Percentiles rank a stretch among this genome's conserved stretches.
phyloP scores from a whole-genome alignment of 805 yeast species.

The Myxozyma geophila region DNA sequence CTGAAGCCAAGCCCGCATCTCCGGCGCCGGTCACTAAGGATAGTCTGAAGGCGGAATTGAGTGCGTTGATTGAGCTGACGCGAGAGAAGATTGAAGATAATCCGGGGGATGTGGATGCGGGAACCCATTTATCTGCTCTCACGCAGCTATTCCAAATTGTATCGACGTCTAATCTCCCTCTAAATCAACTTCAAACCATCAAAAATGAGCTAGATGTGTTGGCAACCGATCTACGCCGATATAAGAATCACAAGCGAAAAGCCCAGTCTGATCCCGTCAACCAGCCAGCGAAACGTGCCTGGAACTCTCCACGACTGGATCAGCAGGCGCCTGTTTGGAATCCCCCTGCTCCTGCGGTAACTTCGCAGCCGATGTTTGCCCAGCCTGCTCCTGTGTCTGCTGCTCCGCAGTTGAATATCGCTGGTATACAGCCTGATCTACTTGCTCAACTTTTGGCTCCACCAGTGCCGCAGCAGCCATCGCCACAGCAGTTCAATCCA shows the following conservation, averaged over 20 bases:
- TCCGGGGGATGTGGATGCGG: constrained; percentile 37
- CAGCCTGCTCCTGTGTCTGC: not conserved
- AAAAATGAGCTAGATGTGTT: constrained; percentile 27
- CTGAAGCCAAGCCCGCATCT: constrained; percentile 3
- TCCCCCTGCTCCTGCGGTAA: constrained; percentile 19
- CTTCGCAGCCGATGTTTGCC: constrained; percentile 1
- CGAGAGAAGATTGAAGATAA: constrained; percentile 15
- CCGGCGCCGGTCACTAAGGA: constrained; percentile 16
- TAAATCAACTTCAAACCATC: constrained; percentile 28
- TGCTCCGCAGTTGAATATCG: not conserved
- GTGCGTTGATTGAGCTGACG: constrained; percentile 20
- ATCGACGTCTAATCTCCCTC: constrained; percentile 31
- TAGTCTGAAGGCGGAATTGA: constrained; percentile 22
- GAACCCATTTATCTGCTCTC: constrained; percentile 38
- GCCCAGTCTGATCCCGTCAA: constrained; percentile 10
- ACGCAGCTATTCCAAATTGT: constrained; percentile 33
- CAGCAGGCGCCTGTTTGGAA: constrained; percentile 8
- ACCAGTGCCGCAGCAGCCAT: constrained; percentile 10
- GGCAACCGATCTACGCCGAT: constrained; percentile 15
- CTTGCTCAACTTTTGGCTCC: constrained; percentile 21
- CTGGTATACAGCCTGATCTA: constrained; percentile 20
- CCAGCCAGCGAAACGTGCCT: constrained; percentile 28
- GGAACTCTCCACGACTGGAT: constrained; percentile 16
- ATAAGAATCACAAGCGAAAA: constrained; percentile 21
- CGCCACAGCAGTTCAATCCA: not conserved